A percentile compares a stretch with the other conserved stretches of the same genome.
phyloP scores from a whole-genome alignment of 176 grass and related monocot genomes.

The Puccinellia tenuiflora region DNA sequence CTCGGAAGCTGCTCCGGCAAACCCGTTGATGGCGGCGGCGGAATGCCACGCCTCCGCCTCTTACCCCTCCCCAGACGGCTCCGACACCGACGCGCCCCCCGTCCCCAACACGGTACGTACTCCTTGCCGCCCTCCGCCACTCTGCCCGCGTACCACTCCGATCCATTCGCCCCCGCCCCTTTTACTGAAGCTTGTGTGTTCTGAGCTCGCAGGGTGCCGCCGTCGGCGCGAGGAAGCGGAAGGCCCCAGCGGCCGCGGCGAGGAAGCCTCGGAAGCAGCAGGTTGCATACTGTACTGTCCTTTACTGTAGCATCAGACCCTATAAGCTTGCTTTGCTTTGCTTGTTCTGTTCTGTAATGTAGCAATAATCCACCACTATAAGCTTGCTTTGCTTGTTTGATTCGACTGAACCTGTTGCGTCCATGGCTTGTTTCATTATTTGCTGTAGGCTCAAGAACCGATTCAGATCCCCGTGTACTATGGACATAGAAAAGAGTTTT shows the following conservation, averaged over 20 bases:
- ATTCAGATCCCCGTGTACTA: neutral
- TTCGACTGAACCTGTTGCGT: neutral
- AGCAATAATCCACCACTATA: neutral
- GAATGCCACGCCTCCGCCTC: neutral
- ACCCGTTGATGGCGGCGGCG: neutral
- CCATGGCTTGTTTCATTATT: neutral
- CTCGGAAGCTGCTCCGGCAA: neutral
- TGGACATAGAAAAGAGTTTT: neutral
- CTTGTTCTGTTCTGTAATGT: neutral
- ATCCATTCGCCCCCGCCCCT: neutral
- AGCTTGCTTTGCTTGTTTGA: neutral
- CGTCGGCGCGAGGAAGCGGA: slow-evolving; percentile 8
- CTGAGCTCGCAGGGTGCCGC: neutral
- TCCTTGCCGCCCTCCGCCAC: neutral
- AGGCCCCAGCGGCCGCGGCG: neutral
- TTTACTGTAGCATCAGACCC: neutral
- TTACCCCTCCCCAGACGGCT: neutral
- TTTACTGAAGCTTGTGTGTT: neutral
- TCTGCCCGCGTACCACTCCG: neutral
- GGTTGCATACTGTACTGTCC: neutral
- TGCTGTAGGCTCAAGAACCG: neutral
- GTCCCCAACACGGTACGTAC: neutral
- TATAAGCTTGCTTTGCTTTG: neutral
- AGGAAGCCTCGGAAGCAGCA: neutral
- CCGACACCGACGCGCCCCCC: neutral